Evolutionary conservation across 2,329 filamentous ascomycete species (phyloP).

Genomic region (Aureobasidium melanogenum): DNA sequence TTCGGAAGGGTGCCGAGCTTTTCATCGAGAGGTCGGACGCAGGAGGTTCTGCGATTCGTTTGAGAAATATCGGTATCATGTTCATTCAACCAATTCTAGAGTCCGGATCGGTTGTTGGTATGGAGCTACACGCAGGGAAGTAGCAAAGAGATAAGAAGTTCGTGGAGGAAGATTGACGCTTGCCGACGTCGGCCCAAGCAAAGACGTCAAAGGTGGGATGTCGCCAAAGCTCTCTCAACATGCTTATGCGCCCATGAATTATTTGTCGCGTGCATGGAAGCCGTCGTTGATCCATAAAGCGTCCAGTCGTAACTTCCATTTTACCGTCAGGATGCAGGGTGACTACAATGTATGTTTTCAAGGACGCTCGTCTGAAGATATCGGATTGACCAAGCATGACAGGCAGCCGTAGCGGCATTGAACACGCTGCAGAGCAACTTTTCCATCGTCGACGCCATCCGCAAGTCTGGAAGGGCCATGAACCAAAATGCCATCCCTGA

Average conservation of each 20-base stretch:
- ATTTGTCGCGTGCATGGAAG: slow-evolving; percentile 3
- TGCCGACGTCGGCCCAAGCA: neutral
- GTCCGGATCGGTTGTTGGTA: neutral
- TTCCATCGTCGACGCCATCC: slow-evolving; percentile 65
- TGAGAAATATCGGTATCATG: too few relatives aligned
- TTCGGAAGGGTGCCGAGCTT: neutral
- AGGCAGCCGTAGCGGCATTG: slow-evolving; percentile 64
- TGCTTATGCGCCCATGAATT: slow-evolving; percentile 7
- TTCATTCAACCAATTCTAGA: too few relatives aligned
- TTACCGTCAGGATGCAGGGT: slow-evolving; percentile 3
- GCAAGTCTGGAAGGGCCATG: slow-evolving; percentile 62
- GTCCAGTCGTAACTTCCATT: neutral
- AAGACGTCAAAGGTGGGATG: neutral
- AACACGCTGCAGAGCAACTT: slow-evolving; percentile 74
- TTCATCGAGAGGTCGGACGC: neutral
- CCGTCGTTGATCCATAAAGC: neutral
- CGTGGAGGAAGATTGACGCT: neutral
- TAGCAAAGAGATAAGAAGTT: neutral
- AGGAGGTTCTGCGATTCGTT: too few relatives aligned
- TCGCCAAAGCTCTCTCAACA: neutral
- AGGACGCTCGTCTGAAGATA: neutral
- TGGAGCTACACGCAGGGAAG: too few relatives aligned
- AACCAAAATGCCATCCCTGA: slow-evolving; percentile 73
- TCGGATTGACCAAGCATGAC: slow-evolving; percentile 10
- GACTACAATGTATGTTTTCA: slow-evolving; percentile 14